Evolutionary conservation across 2,329 filamentous ascomycete species (phyloP).

Genomic region (Hypoxylon sp.): DNA sequence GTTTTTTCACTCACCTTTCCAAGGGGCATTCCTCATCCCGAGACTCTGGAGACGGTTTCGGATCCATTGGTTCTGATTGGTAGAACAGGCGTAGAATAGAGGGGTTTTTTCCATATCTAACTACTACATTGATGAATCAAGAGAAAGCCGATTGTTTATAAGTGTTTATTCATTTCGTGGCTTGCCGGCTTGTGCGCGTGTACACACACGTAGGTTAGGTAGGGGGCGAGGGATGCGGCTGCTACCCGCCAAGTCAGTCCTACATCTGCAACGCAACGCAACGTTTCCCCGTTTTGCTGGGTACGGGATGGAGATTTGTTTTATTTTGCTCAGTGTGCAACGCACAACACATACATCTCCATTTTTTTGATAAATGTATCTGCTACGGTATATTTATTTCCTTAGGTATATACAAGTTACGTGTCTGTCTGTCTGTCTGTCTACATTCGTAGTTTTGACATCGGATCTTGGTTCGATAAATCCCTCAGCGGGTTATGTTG

Average conservation of each 20-base stretch:
- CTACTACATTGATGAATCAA: slow-evolving; percentile 29
- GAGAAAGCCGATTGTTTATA: slow-evolving; percentile 23
- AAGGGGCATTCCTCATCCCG: slow-evolving; percentile 19
- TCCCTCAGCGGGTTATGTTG: no score
- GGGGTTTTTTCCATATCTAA: slow-evolving; percentile 22
- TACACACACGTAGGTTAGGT: background rate
- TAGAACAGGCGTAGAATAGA: slow-evolving; percentile 21
- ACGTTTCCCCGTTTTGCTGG: slow-evolving; percentile 4
- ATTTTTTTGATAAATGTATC: background rate
- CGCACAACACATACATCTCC: background rate
- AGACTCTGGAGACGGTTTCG: slow-evolving; percentile 5
- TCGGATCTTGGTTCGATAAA: no score
- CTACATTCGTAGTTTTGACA: no score
- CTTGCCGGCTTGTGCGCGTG: slow-evolving; percentile 14
- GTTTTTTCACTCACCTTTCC: slow-evolving; percentile 12
- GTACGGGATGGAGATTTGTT: background rate
- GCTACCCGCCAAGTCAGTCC: slow-evolving; percentile 22
- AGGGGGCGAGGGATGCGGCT: background rate
- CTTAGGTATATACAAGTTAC: no score
- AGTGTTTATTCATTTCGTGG: slow-evolving; percentile 4
- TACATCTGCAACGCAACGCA: slow-evolving; percentile 34
- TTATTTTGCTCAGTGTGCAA: background rate
- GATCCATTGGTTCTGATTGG: slow-evolving; percentile 35
- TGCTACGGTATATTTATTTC: background rate
- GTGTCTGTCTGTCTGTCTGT: no score